These are phyloP conservation scores for Heritiera fomes DNA, from an alignment of 345 rosid species.

Conservation along the genomic window DNA sequence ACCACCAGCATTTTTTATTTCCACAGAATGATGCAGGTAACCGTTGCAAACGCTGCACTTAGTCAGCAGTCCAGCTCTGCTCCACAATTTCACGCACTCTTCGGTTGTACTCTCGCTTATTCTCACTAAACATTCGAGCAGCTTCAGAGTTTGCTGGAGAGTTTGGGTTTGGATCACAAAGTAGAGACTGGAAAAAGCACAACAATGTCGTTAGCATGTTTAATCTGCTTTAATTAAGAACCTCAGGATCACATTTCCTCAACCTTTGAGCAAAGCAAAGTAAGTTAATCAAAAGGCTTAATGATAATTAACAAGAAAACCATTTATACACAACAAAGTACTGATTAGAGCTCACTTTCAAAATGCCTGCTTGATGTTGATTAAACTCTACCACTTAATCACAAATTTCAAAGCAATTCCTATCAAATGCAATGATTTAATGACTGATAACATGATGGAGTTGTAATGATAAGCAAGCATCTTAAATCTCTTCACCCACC, in stretches of 20 bases:
- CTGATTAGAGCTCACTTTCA: neutral
- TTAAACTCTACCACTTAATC: neutral
- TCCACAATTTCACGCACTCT: slow-evolving; percentile 68
- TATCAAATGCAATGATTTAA: slow-evolving; percentile 1
- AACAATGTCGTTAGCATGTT: neutral
- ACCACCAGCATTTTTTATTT: neutral
- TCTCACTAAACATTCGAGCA: slow-evolving; percentile 74
- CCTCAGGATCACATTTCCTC: neutral
- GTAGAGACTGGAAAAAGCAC: slow-evolving; percentile 49
- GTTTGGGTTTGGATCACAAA: slow-evolving; percentile 79
- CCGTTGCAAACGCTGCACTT: slow-evolving; percentile 1
- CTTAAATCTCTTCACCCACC: neutral
- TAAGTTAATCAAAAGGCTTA: neutral
- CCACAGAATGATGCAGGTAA: slow-evolving; percentile 23
- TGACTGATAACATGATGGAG: neutral
- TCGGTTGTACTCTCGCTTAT: slow-evolving; percentile 70
- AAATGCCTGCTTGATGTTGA: neutral
- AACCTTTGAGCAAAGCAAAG: slow-evolving; percentile 3
- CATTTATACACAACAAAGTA: neutral
- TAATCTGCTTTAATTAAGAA: neutral
- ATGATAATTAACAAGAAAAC: neutral
- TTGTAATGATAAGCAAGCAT: neutral
- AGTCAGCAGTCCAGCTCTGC: slow-evolving; percentile 81
- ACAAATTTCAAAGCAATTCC: slow-evolving; percentile 3
- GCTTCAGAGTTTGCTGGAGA: slow-evolving; percentile 90